Evolutionary conservation across 148 eudicot genomes (phyloP).

Genomic region (Mesembryanthemum crystallinum): DNA sequence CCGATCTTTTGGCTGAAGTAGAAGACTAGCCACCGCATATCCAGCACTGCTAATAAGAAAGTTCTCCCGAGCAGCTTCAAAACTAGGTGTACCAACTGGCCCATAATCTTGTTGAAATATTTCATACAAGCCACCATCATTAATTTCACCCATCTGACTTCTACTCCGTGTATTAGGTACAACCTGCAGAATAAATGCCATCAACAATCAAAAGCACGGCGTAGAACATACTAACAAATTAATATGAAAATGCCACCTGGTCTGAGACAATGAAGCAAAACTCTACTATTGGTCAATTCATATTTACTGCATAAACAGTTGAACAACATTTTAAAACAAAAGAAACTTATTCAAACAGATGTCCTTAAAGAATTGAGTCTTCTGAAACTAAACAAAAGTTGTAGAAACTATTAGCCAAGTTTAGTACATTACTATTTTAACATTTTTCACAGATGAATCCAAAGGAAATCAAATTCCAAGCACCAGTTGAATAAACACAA

Average conservation of each 20-base stretch:
- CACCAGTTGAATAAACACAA: neutral
- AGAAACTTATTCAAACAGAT: neutral
- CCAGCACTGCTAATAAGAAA: conserved; percentile 98
- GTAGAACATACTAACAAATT: neutral
- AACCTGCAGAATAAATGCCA: conserved; percentile 48
- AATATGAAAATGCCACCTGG: neutral
- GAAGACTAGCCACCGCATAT: conserved; percentile 96
- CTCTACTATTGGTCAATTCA: neutral
- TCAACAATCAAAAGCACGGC: neutral
- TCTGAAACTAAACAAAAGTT: neutral
- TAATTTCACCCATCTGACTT: conserved; percentile 99
- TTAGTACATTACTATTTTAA: neutral
- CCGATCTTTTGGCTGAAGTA: conserved; percentile 98
- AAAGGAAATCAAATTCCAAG: neutral
- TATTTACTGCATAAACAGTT: neutral
- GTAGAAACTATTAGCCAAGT: neutral
- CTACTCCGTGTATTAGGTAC: conserved; percentile 95
- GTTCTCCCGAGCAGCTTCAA: conserved; percentile 94
- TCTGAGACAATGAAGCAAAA: neutral
- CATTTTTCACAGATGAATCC: neutral
- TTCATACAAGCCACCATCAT: conserved; percentile 97
- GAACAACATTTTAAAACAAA: neutral
- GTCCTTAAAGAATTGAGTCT: neutral
- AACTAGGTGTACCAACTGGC: conserved; percentile 82
- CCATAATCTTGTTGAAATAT: conserved; percentile 98